Evolutionary conservation across 352 stramenopile genomes (phyloP).

Genomic region (Achlya hypogyna): DNA sequence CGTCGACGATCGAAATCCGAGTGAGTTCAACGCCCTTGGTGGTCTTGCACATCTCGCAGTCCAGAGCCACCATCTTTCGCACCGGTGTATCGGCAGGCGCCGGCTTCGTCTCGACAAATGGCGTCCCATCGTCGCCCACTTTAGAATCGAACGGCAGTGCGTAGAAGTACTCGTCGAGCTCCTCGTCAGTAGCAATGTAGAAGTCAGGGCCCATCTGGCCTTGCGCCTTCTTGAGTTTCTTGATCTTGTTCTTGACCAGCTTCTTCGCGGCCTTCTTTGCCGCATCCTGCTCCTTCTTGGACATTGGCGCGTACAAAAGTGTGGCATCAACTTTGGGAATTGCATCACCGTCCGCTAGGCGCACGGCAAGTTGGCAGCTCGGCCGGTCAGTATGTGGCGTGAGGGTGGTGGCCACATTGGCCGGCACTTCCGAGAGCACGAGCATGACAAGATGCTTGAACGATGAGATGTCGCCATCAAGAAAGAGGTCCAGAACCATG

Average conservation of each 20-base stretch:
- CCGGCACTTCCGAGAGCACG: background rate
- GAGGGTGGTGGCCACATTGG: background rate
- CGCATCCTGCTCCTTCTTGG: slow-evolving; percentile 63
- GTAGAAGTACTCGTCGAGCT: slow-evolving; percentile 44
- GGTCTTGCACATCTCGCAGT: slow-evolving; percentile 84
- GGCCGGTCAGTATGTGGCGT: background rate
- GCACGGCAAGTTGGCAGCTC: slow-evolving; percentile 34
- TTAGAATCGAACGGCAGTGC: slow-evolving; percentile 46
- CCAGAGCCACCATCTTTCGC: slow-evolving; percentile 57
- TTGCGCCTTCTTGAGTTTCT: slow-evolving; percentile 74
- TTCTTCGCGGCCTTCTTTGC: slow-evolving; percentile 72
- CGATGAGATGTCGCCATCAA: background rate
- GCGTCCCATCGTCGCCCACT: slow-evolving; percentile 13
- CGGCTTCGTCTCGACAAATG: slow-evolving; percentile 37
- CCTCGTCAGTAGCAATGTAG: slow-evolving; percentile 57
- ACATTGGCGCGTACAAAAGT: slow-evolving; percentile 58
- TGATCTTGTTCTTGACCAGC: slow-evolving; percentile 79
- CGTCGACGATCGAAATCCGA: slow-evolving; percentile 61
- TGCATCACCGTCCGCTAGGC: slow-evolving; percentile 60
- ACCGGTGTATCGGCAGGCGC: slow-evolving; percentile 12
- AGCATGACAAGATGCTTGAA: background rate
- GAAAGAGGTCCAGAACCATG: background rate
- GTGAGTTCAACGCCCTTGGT: slow-evolving; percentile 80
- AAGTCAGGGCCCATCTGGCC: slow-evolving; percentile 55
- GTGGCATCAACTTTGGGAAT: slow-evolving; percentile 67